phyloP scores from a whole-genome alignment of 2,329 filamentous ascomycete species.

The Orbilia quercus region DNA sequence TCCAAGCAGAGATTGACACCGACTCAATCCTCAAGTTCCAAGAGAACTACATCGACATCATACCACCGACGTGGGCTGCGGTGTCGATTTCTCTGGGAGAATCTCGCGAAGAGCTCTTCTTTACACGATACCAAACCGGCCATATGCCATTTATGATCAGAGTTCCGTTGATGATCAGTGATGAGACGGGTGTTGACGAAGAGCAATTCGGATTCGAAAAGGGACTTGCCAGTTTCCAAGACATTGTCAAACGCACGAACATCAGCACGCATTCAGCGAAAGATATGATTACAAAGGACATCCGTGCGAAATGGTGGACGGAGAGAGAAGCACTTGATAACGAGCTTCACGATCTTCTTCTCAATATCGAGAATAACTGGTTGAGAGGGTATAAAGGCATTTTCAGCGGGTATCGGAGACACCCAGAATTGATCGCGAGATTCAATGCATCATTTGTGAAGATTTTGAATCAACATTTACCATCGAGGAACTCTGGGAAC shows the following conservation, averaged over 20 bases:
- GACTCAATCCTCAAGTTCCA: conserved; percentile 70
- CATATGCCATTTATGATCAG: conserved; percentile 86
- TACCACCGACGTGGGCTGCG: conserved; percentile 84
- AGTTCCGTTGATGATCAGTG: conserved; percentile 84
- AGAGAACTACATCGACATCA: conserved; percentile 82
- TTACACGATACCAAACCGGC: conserved; percentile 82
- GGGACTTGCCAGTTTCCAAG: conserved; percentile 69
- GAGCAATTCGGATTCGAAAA: conserved; percentile 86
- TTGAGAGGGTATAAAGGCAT: conserved; percentile 93
- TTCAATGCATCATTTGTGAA: conserved; percentile 83
- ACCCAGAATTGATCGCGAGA: conserved; percentile 73
- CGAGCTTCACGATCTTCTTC: conserved; percentile 79
- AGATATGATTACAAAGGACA: conserved; percentile 77
- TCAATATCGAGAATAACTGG: conserved; percentile 92
- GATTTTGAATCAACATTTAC: conserved; percentile 84
- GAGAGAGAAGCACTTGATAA: conserved; percentile 82
- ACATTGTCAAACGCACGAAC: conserved; percentile 85
- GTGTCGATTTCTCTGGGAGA: conserved; percentile 87
- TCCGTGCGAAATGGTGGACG: conserved; percentile 88
- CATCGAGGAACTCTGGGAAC: conserved; percentile 71
- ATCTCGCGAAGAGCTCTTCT: conserved; percentile 82
- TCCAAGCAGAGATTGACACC: conserved; percentile 42
- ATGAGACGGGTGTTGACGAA: conserved; percentile 80
- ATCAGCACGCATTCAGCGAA: conserved; percentile 80
- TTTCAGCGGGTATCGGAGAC: conserved; percentile 78